Evolutionary conservation across 768 basidiomycete species (phyloP), one percentile per base, ranked within the genome.

Genomic region (Auriscalpium vulgare): DNA sequence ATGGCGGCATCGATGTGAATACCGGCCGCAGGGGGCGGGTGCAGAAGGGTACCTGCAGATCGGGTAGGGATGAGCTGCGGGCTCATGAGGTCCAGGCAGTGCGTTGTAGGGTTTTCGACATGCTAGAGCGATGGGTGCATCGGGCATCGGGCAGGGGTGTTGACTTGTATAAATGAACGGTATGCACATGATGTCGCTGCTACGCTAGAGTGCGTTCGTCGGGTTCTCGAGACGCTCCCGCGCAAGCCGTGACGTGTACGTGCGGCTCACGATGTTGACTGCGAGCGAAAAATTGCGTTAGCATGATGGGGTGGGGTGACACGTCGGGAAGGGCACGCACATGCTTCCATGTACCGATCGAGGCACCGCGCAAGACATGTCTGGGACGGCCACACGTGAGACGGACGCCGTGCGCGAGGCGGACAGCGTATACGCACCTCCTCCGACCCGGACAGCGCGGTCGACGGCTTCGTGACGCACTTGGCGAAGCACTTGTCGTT

Each of bases 311-410:
- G 35, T 17, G 23, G 38, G 51, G 23, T 29, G 36, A 14, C 10
- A 14, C 37, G 29, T 55, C 14, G 46, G 21, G 35, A 51, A 16
- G 47, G 46, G n/a, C 4, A 80, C 88, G 73, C 64, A 91, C 90
- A 91, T 37, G 87, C 87, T 70, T 92, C 88, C 74, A 93, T 75
- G 66, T 91, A 93, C 46, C 88, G 81, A 53, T 91, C 88, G 64
- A 91, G 74, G 67, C 91, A 93, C 56, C 82, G 76, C 7, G 80
- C 72, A 45, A 92, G 72, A 63, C 91, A 93, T 29, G 83, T 83
- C 91, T 92, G 38, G 16, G 3, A 7, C 37, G 11, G 16, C 47
- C n/a, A 6, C 34, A 36, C 46, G 56, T 40, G 2, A 37, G 38
- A 21, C 6, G 35, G 37, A 43, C 17, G 37, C 17, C 38, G 47